A percentile compares a stretch with the other conserved stretches of the same genome.
Conservation (phyloP, 495 filamentous ascomycete species). For the Lophiotrema nucula region DNA sequence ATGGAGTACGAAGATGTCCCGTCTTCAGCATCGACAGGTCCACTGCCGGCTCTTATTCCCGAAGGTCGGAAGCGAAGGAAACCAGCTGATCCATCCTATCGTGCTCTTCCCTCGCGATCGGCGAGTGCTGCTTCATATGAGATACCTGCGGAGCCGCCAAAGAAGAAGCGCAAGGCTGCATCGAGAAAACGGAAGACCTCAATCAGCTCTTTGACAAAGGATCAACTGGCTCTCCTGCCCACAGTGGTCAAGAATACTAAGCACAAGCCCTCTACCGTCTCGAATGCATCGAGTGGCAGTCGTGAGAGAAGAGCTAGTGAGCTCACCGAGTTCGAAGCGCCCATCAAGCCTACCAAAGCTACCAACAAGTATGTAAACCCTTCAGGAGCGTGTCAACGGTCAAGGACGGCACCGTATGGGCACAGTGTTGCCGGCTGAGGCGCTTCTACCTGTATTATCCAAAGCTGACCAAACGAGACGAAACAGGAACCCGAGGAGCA, state of each 20-base stretch:
- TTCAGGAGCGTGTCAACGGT: neutral
- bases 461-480: no score
- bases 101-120: neutral
- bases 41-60: neutral
- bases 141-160: no score
- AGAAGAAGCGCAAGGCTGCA: no score
- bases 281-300: neutral
- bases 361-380: no score
- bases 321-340: neutral
- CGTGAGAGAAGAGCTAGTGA: neutral
- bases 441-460: no score
- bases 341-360: no score
- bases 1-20: neutral
- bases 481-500: neutral
- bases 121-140: neutral
- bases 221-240: neutral
- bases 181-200: neutral
- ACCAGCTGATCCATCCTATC: neutral
- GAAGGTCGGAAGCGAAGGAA: neutral
- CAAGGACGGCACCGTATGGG: no score
- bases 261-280: neutral
- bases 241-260: neutral
- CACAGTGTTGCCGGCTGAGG: no score
- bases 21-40: neutral
- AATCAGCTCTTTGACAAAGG: neutral